Conservation (phyloP, 306 rosid genomes). For the Potentilla sterilis region DNA sequence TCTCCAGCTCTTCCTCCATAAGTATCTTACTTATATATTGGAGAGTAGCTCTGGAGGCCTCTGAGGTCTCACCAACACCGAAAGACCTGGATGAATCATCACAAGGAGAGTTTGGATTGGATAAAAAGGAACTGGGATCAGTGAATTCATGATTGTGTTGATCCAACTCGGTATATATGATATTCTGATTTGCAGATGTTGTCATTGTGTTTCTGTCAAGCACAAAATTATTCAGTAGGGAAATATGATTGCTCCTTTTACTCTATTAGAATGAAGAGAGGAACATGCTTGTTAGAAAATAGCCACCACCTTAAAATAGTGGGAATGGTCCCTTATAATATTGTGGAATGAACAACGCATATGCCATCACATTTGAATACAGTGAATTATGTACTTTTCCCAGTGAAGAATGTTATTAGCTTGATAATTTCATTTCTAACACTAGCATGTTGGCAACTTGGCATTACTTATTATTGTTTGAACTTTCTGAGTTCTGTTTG, state of each 20-base stretch:
- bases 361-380: not conserved
- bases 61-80: conserved; percentile 24
- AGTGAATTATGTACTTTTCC: not conserved
- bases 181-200: conserved; percentile 22
- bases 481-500: not conserved
- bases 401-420: not conserved
- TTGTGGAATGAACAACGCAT: not conserved
- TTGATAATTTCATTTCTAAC: not conserved
- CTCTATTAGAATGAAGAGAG: too few relatives aligned
- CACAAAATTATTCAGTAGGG: conserved; percentile 25
- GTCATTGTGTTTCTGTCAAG: conserved; percentile 30
- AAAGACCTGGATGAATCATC: conserved; percentile 24
- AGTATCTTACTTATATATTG: conserved; percentile 66
- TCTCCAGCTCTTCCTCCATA: conserved; percentile 70
- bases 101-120: conserved; percentile 15
- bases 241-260: too few relatives aligned
- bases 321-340: too few relatives aligned
- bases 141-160: conserved; percentile 27
- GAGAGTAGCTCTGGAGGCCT: conserved; percentile 44
- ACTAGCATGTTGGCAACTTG: not conserved
- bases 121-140: conserved; percentile 26
- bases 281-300: too few relatives aligned
- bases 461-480: not conserved
- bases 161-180: conserved; percentile 25
- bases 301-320: too few relatives aligned